Conservation (phyloP, 2,329 filamentous ascomycete genomes). For the Coccinonectria pachysandricola region DNA sequence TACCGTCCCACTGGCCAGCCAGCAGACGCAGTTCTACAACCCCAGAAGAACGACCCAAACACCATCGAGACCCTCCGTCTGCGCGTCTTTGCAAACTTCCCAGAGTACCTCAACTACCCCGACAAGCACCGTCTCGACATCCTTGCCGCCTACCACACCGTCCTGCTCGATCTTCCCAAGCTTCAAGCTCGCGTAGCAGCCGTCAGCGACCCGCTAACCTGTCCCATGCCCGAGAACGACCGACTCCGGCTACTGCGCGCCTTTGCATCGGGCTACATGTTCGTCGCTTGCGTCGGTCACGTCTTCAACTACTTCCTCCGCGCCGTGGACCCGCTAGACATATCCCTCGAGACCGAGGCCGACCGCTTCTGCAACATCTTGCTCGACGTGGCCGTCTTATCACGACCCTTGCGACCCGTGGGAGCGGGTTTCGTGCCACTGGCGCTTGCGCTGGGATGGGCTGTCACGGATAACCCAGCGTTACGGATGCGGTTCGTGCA, state of each 20-base stretch:
- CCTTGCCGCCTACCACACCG: constrained; percentile 6
- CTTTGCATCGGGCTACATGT: constrained; percentile 8
- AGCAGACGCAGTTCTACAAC: neutral
- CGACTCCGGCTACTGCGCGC: constrained; percentile 5
- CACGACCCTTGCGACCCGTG: constrained; percentile 7
- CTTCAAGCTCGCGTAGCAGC: constrained; percentile 7
- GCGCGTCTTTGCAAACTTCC: constrained; percentile 7
- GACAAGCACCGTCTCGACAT: constrained; percentile 11
- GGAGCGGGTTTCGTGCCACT: constrained; percentile 10
- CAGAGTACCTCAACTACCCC: constrained; percentile 11
- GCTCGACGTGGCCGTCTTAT: constrained; percentile 3
- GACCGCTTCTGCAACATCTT: constrained; percentile 9
- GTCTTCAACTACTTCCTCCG: constrained; percentile 11
- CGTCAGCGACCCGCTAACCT: constrained; percentile 5
- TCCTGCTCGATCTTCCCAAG: constrained; percentile 9
- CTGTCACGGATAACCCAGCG: constrained; percentile 7
- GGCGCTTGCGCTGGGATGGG: constrained; percentile 9
- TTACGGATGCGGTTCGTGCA: constrained; percentile 7
- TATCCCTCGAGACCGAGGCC: constrained; percentile 5
- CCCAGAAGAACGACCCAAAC: neutral
- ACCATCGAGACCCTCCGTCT: constrained; percentile 4
- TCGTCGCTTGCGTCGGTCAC: constrained; percentile 4
- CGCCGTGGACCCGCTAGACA: constrained; percentile 9
- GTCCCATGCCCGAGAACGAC: constrained; percentile 4
- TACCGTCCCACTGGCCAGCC: neutral